A percentile compares a stretch with the other conserved stretches of the same genome.
phyloP scores from a whole-genome alignment of 257 asterid species.

The Jacaranda copaia region DNA sequence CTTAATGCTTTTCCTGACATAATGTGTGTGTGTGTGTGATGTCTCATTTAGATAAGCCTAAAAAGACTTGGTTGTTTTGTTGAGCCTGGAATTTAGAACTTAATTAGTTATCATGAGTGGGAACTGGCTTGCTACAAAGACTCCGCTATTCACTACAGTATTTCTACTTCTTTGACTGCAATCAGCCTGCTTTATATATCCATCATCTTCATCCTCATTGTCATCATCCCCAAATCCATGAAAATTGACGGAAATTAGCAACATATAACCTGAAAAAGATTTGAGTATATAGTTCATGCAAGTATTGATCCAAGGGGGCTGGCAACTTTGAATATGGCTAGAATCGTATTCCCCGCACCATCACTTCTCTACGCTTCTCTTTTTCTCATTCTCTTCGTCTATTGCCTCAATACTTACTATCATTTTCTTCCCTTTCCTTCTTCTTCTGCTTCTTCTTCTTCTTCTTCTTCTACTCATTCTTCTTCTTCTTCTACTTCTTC shows the following conservation, averaged over 20 bases:
- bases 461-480: no score
- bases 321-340: not conserved
- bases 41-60: not conserved
- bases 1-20: no score
- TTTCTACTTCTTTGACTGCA: not conserved
- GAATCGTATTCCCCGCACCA: conserved; percentile 1
- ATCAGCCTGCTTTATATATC: not conserved
- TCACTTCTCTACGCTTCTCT: conserved; percentile 8
- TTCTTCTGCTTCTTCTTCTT: no score
- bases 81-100: no score
- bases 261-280: no score
- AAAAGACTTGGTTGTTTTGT: not conserved
- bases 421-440: conserved; percentile 40
- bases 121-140: not conserved
- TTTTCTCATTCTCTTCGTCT: no score
- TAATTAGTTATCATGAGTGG: no score
- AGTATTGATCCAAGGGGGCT: not conserved
- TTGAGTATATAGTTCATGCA: no score
- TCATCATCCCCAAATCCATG: not conserved
- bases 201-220: not conserved
- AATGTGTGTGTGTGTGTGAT: no score
- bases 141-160: not conserved
- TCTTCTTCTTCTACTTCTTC: no score
- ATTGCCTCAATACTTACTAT: conserved; percentile 36
- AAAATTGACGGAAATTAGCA: no score